These are phyloP conservation scores for Lepidium sativum DNA, from an alignment of 345 rosid genomes.

Conservation along the genomic window DNA sequence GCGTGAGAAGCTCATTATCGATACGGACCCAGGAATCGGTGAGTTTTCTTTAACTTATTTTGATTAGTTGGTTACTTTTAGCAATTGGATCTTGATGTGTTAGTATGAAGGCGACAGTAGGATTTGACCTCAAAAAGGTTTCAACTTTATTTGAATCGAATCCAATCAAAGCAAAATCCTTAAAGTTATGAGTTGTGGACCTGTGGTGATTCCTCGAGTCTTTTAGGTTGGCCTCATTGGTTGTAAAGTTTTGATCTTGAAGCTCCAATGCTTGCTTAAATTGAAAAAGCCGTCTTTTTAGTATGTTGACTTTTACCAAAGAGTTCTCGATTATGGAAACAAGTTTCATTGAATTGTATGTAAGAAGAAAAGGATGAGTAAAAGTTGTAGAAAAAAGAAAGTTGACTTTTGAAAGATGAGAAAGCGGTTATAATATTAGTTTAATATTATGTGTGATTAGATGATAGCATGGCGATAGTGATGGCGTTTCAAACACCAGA, in stretches of 20 bases:
- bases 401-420: background rate
- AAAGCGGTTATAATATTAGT: background rate
- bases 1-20: slow-evolving; percentile 74
- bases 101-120: background rate
- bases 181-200: background rate
- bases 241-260: slow-evolving; percentile 5
- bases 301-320: background rate
- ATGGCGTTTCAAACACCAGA: slow-evolving; percentile 89
- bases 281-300: background rate
- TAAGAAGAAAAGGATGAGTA: background rate
- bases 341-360: background rate
- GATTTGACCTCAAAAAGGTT: background rate
- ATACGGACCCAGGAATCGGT: slow-evolving; percentile 99
- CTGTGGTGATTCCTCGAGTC: background rate
- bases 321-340: background rate
- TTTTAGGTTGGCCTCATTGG: background rate
- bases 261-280: background rate
- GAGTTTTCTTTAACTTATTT: slow-evolving; percentile 7
- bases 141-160: background rate
- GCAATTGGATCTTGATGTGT: background rate
- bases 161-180: background rate
- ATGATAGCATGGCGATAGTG: slow-evolving; percentile 88
- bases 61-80: background rate
- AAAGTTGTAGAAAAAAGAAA: background rate
- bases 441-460: slow-evolving; percentile 25